A percentile compares a stretch with the other conserved stretches of the same genome.
These are phyloP conservation scores for Hyphopichia buzzinii DNA, from an alignment of 1,139 yeast species.

Conservation along the genomic window DNA sequence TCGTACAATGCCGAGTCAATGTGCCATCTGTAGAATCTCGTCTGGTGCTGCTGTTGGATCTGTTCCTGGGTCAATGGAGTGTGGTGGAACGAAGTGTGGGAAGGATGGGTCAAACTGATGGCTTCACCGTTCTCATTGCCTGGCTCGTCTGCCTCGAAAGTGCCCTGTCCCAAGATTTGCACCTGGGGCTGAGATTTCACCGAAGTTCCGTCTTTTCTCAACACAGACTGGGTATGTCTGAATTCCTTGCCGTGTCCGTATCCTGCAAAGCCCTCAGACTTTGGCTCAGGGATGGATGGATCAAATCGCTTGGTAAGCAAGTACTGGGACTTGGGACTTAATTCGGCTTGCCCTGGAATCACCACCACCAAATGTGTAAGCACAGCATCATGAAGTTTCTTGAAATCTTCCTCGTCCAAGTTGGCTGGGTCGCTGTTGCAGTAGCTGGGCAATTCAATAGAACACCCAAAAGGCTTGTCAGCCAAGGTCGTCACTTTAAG, in stretches of 20 bases:
- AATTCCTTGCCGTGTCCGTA: constrained; percentile 88
- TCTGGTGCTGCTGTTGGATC: constrained; percentile 56
- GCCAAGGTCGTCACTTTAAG: constrained; percentile 47
- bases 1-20: constrained; percentile 87
- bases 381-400: constrained; percentile 59
- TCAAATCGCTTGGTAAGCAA: constrained; percentile 72
- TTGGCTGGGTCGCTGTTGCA: constrained; percentile 71
- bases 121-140: constrained; percentile 63
- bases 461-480: constrained; percentile 64
- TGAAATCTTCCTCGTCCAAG: constrained; percentile 63
- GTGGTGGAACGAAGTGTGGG: constrained; percentile 78
- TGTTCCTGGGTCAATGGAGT: constrained; percentile 59
- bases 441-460: constrained; percentile 59
- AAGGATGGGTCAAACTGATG: constrained; percentile 73
- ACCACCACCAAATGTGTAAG: constrained; percentile 68
- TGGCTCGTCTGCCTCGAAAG: constrained; percentile 60
- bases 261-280: constrained; percentile 44
- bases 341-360: constrained; percentile 63
- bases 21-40: constrained; percentile 91
- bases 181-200: constrained; percentile 85
- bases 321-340: constrained; percentile 74
- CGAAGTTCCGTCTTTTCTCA: constrained; percentile 75
- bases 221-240: constrained; percentile 72
- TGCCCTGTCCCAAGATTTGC: constrained; percentile 83
- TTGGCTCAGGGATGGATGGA: constrained; percentile 58